A percentile compares a stretch with the other conserved stretches of the same genome.
These are phyloP conservation scores for Ceratorhiza oryzae-sativae DNA, from an alignment of 1,284 basidiomycete species.

Conservation along the genomic window DNA sequence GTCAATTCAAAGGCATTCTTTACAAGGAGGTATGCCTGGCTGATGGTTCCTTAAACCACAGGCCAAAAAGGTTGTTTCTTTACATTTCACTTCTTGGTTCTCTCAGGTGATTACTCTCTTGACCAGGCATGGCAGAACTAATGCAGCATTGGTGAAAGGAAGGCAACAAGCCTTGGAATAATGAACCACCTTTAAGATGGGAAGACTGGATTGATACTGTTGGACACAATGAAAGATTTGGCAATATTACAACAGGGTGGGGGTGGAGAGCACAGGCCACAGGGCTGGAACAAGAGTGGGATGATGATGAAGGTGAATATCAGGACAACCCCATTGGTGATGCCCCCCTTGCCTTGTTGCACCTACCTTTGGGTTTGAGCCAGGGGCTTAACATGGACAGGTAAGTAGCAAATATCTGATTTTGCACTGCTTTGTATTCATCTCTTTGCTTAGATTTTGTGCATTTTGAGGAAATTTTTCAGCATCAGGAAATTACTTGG, in stretches of 20 bases:
- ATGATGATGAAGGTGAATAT: background rate
- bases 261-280: background rate
- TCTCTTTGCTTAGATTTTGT: background rate
- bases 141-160: constrained; percentile 8
- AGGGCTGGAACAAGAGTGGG: background rate
- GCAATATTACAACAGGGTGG: background rate
- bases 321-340: background rate
- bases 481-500: background rate
- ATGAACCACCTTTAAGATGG: background rate
- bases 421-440: background rate
- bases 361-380: background rate
- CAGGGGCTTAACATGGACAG: background rate
- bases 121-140: background rate
- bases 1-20: background rate
- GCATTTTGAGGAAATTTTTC: background rate
- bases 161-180: background rate
- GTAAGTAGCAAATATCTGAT: background rate
- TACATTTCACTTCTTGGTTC: background rate
- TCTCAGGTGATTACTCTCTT: background rate
- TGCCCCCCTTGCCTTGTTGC: background rate
- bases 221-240: background rate
- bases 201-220: background rate
- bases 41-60: background rate
- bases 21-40: background rate
- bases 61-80: background rate